These are phyloP conservation scores for Echinochloa phyllopogon DNA, from an alignment of 176 grass and related monocot species.

Conservation along the genomic window DNA sequence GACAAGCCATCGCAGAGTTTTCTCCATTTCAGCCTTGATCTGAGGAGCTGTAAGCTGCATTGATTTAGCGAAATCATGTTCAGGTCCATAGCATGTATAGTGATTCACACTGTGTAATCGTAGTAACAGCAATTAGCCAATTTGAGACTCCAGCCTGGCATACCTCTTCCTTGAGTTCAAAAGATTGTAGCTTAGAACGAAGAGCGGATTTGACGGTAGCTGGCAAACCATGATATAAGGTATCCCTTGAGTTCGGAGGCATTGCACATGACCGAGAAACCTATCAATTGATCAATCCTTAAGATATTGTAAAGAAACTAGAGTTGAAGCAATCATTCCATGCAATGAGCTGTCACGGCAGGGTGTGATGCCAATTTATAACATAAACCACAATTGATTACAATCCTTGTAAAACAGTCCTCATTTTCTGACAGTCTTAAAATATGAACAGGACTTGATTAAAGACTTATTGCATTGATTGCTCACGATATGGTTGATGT, in stretches of 20 bases:
- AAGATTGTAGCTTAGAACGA: constrained; percentile 64
- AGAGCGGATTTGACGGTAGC: constrained; percentile 78
- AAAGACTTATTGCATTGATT: constrained; percentile 23
- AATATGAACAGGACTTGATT: constrained; percentile 18
- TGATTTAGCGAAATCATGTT: constrained; percentile 43
- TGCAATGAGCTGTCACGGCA: neutral
- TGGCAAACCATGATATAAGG: constrained; percentile 89
- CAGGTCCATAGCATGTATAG: constrained; percentile 23
- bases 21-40: constrained; percentile 98
- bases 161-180: constrained; percentile 93
- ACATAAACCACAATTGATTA: constrained; percentile 25
- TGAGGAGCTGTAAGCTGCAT: constrained; percentile 76
- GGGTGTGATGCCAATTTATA: constrained; percentile 14
- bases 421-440: constrained; percentile 30
- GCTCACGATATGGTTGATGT: constrained; percentile 17
- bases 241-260: constrained; percentile 67
- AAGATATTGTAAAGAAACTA: constrained; percentile 38
- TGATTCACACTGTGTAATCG: neutral
- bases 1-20: constrained; percentile 87
- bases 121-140: constrained; percentile 14
- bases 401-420: constrained; percentile 16
- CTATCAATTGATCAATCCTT: constrained; percentile 49
- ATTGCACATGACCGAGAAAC: constrained; percentile 76
- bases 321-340: constrained; percentile 31
- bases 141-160: constrained; percentile 32